Base-by-base conservation (phyloP, 2,329 filamentous ascomycete genomes). In the Clarireedia homoeocarpa region DNA sequence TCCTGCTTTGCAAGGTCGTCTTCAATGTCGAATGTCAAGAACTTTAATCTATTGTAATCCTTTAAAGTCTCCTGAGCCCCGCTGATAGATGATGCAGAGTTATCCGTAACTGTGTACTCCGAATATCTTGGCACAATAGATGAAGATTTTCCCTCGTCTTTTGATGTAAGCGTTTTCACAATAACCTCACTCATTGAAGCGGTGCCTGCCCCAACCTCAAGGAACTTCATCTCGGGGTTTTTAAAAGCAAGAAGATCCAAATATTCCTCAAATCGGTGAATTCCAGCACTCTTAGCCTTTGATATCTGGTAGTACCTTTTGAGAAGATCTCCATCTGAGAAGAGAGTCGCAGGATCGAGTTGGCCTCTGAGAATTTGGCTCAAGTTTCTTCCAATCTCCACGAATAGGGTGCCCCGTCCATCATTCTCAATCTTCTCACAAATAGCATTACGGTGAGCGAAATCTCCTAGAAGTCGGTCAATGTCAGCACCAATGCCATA, bases 151-250 rank as follows among this genome's bases (percentile, higher is more conserved):
- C 44, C 20, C 14, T 53, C 53, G 38, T n/a, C 51, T 6, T 38
- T 17, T 6, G 53, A 47, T 12, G 24, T 50, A 2, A 62, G 51
- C 3, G 44, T 9, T 24, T 17, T 47, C 60, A 17, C 48, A 1
- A 58, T 50, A 1, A 39, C 34, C 3, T 34, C 24, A 14, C 58
- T 62, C 2, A 52, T 53, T 23, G 49, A 56, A 17, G 58, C 59
- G 10, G 62, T 63, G 15, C 63, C 64, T 42, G 59, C 61, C 5
- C 61, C 60, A 46, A 66, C 59, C 46, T 68, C 63, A 6, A 68
- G 61, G 48, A 66, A 57, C 24, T 53, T 59, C 38, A 62, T 24
- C 20, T 51, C 51, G 6, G 63, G 61, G n/a, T 60, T 60, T 56
- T 64, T 59, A 42, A 63, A 59, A n/a, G 51, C 48, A 2, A 59